Evolutionary conservation across 805 yeast genomes (phyloP).

Genomic region (Hermanozyma aechmeae): DNA sequence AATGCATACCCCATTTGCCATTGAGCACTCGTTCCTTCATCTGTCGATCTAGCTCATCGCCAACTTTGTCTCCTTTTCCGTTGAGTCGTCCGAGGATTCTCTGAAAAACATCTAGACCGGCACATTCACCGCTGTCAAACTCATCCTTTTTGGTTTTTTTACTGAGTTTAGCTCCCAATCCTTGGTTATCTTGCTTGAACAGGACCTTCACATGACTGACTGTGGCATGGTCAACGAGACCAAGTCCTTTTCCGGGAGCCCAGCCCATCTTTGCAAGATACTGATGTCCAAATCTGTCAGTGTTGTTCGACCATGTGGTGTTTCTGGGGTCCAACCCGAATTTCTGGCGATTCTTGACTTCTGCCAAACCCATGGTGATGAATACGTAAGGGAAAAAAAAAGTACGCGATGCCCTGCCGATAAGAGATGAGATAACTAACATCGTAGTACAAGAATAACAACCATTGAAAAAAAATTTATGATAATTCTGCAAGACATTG

Average conservation of each 20-base stretch:
- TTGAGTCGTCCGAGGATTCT: slow-evolving; percentile 80
- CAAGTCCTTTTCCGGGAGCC: slow-evolving; percentile 88
- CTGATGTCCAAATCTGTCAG: slow-evolving; percentile 77
- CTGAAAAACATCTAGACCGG: slow-evolving; percentile 91
- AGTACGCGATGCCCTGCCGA: too few relatives aligned
- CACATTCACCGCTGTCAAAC: slow-evolving; percentile 73
- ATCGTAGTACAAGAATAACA: too few relatives aligned
- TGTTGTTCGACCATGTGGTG: slow-evolving; percentile 88
- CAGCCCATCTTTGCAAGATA: slow-evolving; percentile 80
- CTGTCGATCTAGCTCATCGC: slow-evolving; percentile 58
- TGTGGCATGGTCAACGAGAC: slow-evolving; percentile 54
- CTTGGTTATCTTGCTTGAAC: slow-evolving; percentile 73
- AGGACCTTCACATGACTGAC: slow-evolving; percentile 78
- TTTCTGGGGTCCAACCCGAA: slow-evolving; percentile 92
- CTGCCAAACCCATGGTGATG: slow-evolving; percentile 68
- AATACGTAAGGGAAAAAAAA: too few relatives aligned
- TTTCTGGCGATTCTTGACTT: slow-evolving; percentile 67
- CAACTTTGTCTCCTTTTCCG: slow-evolving; percentile 67
- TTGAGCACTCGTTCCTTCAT: slow-evolving; percentile 62
- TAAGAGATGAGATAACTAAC: too few relatives aligned
- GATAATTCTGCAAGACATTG: too few relatives aligned
- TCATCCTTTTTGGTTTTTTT: slow-evolving; percentile 52
- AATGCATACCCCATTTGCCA: slow-evolving; percentile 83
- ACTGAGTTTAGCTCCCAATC: slow-evolving; percentile 79
- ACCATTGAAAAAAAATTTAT: too few relatives aligned